Base-by-base conservation (phyloP, 2,329 filamentous ascomycete species). In the Huntiella decipiens region DNA sequence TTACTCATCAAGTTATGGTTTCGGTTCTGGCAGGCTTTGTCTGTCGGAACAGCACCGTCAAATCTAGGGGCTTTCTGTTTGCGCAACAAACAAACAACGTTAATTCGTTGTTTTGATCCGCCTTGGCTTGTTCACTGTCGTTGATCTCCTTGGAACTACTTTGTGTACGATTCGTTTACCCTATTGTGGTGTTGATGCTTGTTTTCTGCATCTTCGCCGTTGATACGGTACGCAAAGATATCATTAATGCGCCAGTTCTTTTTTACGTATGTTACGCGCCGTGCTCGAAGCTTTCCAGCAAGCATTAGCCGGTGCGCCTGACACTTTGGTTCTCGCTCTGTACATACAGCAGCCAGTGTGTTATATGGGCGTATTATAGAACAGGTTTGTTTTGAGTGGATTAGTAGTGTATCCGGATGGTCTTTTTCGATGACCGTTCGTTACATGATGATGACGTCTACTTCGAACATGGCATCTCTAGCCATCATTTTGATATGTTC, bases 31-130 rank as follows among this genome's bases (percentile, higher is more conserved):
- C 70, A 71, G 73, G 67, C 55, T 58, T 55, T 36, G 13, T 59
- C 65, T 73, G 69, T 70, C 74, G 77, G 85, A 40, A 77, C 82
- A 87, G 79, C 84, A 84, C 84, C 88, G 80, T 85, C 74, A 76
- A 78, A 79, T 82, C 77, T 81, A 79, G 79, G 79, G 79, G 78
- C 77, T 80, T 67, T 81, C 74, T 79, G 77, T 74, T 78, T 80
- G 82, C 77, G 85, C 85, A 78, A 50, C 83, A 79, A 75, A 76
- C 83, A 82, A 12, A 15, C 15, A 10, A 33, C 4, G 16, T 34
- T 43, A 7, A 16, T 12, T 33, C 37, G 36, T 36, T 36, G 22
- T 28, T n/a, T 43, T 15, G 40, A 46, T 46, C 34, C 36, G 12
- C 15, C 44, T 38, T 49, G 47, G 76, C n/a, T 15, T 79, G 74